Evolutionary conservation across 1,139 yeast species (phyloP).

Genomic region (Ogataea hybrid): DNA sequence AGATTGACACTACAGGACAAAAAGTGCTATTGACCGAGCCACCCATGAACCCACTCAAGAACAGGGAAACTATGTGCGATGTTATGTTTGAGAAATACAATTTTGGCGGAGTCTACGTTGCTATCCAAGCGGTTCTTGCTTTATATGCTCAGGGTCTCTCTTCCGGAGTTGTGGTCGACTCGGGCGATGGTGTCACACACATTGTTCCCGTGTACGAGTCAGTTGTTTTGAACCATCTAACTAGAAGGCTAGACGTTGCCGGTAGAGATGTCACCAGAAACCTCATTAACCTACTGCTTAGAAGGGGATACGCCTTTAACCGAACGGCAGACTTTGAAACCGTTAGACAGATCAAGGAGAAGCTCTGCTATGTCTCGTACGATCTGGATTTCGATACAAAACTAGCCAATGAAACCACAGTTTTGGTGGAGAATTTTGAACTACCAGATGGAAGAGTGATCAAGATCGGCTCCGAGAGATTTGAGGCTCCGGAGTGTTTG

Average conservation of each 20-base stretch:
- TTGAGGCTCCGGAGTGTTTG: slow-evolving; percentile 97
- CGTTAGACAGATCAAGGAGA: slow-evolving; percentile 95
- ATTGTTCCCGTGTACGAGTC: slow-evolving; percentile 98
- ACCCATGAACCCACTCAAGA: slow-evolving; percentile 94
- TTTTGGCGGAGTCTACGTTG: slow-evolving; percentile 96
- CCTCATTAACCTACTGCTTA: slow-evolving; percentile 80
- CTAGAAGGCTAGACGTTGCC: slow-evolving; percentile 92
- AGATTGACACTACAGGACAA: slow-evolving; percentile 71
- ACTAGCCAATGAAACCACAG: slow-evolving; percentile 90
- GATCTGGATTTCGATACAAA: slow-evolving; percentile 88
- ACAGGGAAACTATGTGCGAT: slow-evolving; percentile 92
- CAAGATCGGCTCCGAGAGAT: slow-evolving; percentile 92
- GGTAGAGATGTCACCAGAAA: slow-evolving; percentile 98
- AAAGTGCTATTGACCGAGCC: slow-evolving; percentile 93
- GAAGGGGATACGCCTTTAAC: slow-evolving; percentile 97
- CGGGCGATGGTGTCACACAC: slow-evolving; percentile 86
- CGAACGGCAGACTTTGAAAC: slow-evolving; percentile 99
- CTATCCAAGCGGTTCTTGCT: slow-evolving; percentile 97
- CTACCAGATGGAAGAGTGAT: slow-evolving; percentile 96
- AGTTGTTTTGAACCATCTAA: slow-evolving; percentile 89
- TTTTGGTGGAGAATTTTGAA: slow-evolving; percentile 86
- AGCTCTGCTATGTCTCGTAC: slow-evolving; percentile 90
- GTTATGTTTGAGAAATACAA: slow-evolving; percentile 96
- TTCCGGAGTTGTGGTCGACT: slow-evolving; percentile 98
- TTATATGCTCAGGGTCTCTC: slow-evolving; percentile 95